Percentiles rank a stretch among this genome's conserved stretches.
Evolutionary conservation across 352 stramenopile genomes (phyloP).

Genomic region (Pythium grandisporangium): DNA sequence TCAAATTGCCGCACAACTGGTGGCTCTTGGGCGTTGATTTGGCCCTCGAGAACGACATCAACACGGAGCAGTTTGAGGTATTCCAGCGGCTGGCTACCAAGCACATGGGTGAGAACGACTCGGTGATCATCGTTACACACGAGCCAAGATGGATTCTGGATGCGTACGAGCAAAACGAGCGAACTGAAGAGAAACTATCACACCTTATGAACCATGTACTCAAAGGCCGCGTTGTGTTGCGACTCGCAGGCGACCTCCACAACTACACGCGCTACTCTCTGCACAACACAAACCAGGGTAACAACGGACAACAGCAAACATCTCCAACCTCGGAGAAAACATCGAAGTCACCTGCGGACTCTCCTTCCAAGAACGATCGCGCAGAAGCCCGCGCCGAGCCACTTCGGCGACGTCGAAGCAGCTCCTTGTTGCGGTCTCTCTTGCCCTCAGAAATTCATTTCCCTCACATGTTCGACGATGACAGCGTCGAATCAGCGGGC

Average conservation of each 20-base stretch:
- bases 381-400: too few species aligned
- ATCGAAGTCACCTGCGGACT: too few species aligned
- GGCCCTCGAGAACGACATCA: conserved; percentile 89
- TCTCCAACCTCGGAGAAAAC: too few species aligned
- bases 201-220: conserved; percentile 71
- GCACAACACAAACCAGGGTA: too few species aligned
- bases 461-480: conserved; percentile 52
- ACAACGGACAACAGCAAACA: too few species aligned
- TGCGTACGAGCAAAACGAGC: conserved; percentile 68
- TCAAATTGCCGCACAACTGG: conserved; percentile 87
- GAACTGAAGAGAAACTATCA: conserved; percentile 68
- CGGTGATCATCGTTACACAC: conserved; percentile 89
- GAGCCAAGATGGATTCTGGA: conserved; percentile 89
- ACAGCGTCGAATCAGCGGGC: conserved; percentile 5
- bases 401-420: too few species aligned
- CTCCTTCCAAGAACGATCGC: too few species aligned
- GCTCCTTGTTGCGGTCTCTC: conserved; percentile 8
- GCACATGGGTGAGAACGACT: conserved; percentile 71
- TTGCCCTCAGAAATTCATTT: conserved; percentile 65
- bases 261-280: conserved; percentile 91
- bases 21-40: conserved; percentile 90
- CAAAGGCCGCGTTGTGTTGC: conserved; percentile 58
- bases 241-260: conserved; percentile 89
- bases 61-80: conserved; percentile 89
- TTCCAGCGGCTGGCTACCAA: conserved; percentile 80